Conservation (phyloP, 2,329 filamentous ascomycete species). For the Trichoderma afroharzianum region DNA sequence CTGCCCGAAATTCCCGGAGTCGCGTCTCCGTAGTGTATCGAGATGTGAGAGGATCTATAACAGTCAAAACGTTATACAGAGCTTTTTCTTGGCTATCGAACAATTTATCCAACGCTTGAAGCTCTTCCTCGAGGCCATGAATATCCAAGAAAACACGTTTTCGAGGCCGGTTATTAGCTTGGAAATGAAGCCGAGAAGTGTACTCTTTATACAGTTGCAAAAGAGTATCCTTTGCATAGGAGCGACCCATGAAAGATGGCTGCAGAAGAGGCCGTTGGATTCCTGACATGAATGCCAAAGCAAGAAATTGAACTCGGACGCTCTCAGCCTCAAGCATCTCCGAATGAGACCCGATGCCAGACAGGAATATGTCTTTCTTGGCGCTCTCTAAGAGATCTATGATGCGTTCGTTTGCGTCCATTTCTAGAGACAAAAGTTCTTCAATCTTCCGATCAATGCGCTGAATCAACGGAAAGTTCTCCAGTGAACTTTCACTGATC, state of each 20-base stretch:
- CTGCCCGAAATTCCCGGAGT: not conserved
- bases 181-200: not conserved
- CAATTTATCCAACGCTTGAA: conserved; percentile 21
- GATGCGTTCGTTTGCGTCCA: not conserved
- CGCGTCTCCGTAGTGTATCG: not conserved
- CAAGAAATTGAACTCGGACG: not conserved
- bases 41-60: not conserved
- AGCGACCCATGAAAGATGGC: not conserved
- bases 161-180: not conserved
- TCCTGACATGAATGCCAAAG: not conserved
- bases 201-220: not conserved
- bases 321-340: not conserved
- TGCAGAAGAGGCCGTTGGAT: not conserved
- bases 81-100: not conserved
- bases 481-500: not conserved
- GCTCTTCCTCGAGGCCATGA: conserved; percentile 21
- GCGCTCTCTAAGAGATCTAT: not conserved
- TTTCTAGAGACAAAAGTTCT: not conserved
- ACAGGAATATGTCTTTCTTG: not conserved
- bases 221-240: not conserved
- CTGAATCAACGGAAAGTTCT: not conserved
- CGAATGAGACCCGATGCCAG: not conserved
- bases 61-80: not conserved
- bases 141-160: conserved; percentile 20
- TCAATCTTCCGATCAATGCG: not conserved